Base-by-base conservation (phyloP, 2,329 filamentous ascomycete species). In the Botrytis byssoidea region DNA sequence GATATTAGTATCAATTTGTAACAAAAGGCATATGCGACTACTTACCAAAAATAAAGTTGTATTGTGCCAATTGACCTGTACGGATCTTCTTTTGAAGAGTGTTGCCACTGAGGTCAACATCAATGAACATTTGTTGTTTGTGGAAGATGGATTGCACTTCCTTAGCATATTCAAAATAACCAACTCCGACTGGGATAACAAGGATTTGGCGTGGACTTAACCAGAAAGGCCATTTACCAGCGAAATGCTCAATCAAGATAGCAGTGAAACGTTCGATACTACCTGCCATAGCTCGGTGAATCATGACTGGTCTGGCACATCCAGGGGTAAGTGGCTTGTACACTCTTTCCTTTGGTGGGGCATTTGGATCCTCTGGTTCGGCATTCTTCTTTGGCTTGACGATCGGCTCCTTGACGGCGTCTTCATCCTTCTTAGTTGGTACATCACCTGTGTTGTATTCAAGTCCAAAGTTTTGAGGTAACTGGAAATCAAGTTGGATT, bases 401-500 rank as follows among this genome's bases (percentile, higher is more conserved):
- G 10, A 81, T 81, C 76, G 85, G 82, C 74, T 83, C 81, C 25
- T 69, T 69, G 35, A 42, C 18, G 78, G 84, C 78, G 12, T 78
- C 78, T 25, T 77, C 77, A 70, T 80, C 79, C 76, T 83, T 83
- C 74, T 83, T 83, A 22, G 80, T 84, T 76, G 87, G 86, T 72
- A 84, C 82, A 80, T 94, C 92, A 57, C 91, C 90, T 16, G 92
- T 94, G 85, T 93, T 91, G 82, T 94, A 97, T 82, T 95, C 92
- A 59, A 98, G 88, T 80, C 93, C 92, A 84, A 98, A 98, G 83
- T 94, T 94, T 79, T 92, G 86, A 1, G 92, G 92, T 32, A 93
- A 88, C 81, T 97, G 92, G 85, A 97, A 97, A 82, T 97, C 94
- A 72, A 97, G 89, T 84, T 98, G 95, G 78, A 98, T 97, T 20